A percentile compares a stretch with the other conserved stretches of the same genome.
These are phyloP conservation scores for Magnolia sinica DNA, from an alignment of 164 flowering plant species.

Conservation along the genomic window DNA sequence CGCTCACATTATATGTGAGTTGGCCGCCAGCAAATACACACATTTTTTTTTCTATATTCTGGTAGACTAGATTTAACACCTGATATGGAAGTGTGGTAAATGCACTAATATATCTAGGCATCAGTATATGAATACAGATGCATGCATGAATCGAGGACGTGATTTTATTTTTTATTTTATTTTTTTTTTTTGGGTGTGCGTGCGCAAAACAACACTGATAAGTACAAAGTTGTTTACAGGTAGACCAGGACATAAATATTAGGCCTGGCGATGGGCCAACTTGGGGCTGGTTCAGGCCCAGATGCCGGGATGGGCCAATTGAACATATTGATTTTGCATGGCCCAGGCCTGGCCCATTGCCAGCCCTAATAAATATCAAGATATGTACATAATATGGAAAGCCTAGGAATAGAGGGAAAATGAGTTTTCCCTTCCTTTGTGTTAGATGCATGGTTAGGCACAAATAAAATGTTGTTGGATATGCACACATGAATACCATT, in stretches of 20 bases:
- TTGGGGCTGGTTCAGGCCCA: neutral
- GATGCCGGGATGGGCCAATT: neutral
- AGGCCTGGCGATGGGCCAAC: neutral
- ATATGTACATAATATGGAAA: neutral
- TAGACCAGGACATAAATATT: neutral
- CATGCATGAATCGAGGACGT: neutral
- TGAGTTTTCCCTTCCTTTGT: neutral
- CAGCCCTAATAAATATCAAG: too few relatives aligned
- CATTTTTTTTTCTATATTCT: neutral
- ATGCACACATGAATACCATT: neutral
- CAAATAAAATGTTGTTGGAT: neutral
- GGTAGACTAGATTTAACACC: neutral
- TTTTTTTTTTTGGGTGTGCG: too few relatives aligned
- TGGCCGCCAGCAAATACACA: neutral
- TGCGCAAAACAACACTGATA: neutral
- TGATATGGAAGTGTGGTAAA: neutral
- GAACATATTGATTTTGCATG: neutral
- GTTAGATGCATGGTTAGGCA: neutral
- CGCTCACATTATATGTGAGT: neutral
- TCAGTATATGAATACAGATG: neutral
- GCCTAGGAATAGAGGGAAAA: neutral
- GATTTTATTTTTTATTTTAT: too few relatives aligned
- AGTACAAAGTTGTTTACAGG: too few relatives aligned
- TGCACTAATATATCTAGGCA: neutral
- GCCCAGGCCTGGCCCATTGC: neutral